Percentiles rank a stretch among this genome's conserved stretches.
Conservation (phyloP, 139 green algal genomes). For the Desmodesmus armatus region DNA sequence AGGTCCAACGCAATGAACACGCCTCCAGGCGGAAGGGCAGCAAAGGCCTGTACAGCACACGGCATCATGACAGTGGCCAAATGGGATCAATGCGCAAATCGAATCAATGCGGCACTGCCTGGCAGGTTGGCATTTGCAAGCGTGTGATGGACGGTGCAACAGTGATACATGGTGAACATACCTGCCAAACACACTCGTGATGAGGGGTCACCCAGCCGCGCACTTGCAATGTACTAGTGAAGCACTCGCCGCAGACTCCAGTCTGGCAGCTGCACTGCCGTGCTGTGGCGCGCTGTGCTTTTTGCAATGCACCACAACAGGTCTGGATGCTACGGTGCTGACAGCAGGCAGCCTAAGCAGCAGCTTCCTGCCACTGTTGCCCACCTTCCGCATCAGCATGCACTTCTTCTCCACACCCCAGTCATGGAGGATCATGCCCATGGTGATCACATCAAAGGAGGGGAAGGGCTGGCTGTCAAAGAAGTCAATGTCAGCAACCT, state of each 20-base stretch:
- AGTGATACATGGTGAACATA: no score
- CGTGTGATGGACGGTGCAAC: no score
- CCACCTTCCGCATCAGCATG: conserved; percentile 51
- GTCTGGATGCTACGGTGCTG: background rate
- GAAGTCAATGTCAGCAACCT: conserved; percentile 49
- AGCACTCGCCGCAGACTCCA: background rate
- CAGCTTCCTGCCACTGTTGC: background rate
- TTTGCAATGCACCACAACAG: background rate
- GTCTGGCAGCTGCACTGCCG: background rate
- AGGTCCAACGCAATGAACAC: conserved; percentile 53
- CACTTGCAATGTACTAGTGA: no score
- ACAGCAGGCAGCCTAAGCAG: background rate
- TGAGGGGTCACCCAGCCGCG: no score
- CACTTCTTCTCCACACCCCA: conserved; percentile 54
- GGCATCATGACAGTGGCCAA: no score
- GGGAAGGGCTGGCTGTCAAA: conserved; percentile 42
- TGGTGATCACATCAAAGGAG: conserved; percentile 45
- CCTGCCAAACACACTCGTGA: no score
- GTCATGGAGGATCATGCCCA: conserved; percentile 63
- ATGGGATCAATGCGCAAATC: no score
- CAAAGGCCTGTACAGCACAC: conserved; percentile 49
- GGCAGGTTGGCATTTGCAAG: no score
- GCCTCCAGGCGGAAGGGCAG: conserved; percentile 47
- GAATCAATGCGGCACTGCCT: no score
- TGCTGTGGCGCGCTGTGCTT: background rate